Conservation (phyloP, 108 stramenopile genomes). For the Fistulifera pelliculosa region DNA sequence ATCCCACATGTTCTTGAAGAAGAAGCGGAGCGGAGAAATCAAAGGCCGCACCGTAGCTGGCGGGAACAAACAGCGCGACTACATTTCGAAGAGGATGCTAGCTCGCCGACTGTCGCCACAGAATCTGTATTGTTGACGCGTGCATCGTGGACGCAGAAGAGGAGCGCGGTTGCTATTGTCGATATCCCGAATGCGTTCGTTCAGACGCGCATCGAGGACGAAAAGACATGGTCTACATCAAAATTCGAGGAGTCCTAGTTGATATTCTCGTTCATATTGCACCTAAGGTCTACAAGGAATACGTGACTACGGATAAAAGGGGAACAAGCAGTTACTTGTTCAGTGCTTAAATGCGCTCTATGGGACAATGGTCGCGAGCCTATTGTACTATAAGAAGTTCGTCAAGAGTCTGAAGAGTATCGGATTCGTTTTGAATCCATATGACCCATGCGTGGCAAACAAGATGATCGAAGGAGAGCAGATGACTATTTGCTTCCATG, state of each 20-base stretch:
- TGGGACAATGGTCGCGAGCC: conserved; percentile 18
- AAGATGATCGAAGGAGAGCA: conserved; percentile 25
- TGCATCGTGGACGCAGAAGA: conserved; percentile 22
- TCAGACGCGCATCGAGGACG: conserved; percentile 26
- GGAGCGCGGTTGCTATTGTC: conserved; percentile 25
- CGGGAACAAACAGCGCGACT: conserved; percentile 26
- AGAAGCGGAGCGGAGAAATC: conserved; percentile 15
- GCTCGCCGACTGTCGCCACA: conserved; percentile 27
- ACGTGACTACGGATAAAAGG: conserved; percentile 15
- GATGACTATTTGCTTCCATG: conserved; percentile 26
- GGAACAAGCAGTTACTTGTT: conserved; percentile 14
- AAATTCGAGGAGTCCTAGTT: conserved; percentile 14
- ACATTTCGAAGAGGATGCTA: conserved; percentile 18
- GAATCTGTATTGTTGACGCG: conserved; percentile 23
- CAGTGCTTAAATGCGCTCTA: conserved; percentile 22
- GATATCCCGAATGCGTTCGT: conserved; percentile 44
- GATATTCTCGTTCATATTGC: conserved; percentile 17
- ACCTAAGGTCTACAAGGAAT: conserved; percentile 9
- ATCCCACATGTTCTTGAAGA: conserved; percentile 13
- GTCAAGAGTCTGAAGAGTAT: background rate
- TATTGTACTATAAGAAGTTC: conserved; percentile 21
- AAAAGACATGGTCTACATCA: conserved; percentile 4
- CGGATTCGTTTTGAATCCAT: conserved; percentile 33
- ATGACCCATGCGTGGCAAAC: conserved; percentile 35
- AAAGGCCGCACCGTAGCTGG: conserved; percentile 22